These are phyloP conservation scores for Ascochyta lentis DNA, from an alignment of 2,329 filamentous ascomycete genomes.

Conservation along the genomic window DNA sequence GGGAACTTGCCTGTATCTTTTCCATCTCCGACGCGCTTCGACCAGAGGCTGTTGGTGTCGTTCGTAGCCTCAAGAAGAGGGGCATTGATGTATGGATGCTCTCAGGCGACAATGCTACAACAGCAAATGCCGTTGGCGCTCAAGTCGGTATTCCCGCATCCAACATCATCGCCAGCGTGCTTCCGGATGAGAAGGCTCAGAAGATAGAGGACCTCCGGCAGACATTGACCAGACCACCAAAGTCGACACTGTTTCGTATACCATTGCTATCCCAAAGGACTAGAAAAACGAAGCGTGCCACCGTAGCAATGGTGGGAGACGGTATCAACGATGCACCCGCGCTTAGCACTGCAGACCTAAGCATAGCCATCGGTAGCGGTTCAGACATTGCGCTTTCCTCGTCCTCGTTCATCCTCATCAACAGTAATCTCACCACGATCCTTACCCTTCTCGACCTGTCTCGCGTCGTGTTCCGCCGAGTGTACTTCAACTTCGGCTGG, in stretches of 20 bases:
- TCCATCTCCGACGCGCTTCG: constrained; percentile 84
- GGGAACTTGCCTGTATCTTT: constrained; percentile 67
- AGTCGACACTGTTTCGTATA: constrained; percentile 26
- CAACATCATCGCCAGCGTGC: constrained; percentile 85
- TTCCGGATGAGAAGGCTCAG: constrained; percentile 81
- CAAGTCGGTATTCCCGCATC: constrained; percentile 74
- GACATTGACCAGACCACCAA: constrained; percentile 35
- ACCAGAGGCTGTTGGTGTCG: constrained; percentile 70
- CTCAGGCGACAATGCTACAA: constrained; percentile 88
- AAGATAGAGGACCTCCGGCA: constrained; percentile 64
- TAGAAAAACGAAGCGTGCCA: constrained; percentile 49
- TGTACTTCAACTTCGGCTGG: constrained; percentile 87
- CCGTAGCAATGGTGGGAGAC: constrained; percentile 85
- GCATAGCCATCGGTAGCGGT: constrained; percentile 80
- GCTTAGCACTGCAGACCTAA: constrained; percentile 79
- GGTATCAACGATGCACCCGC: constrained; percentile 88
- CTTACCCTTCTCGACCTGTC: constrained; percentile 77
- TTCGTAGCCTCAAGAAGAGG: constrained; percentile 67
- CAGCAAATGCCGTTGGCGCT: constrained; percentile 77
- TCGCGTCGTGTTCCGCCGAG: constrained; percentile 73
- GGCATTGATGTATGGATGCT: constrained; percentile 88
- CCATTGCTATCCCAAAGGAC: constrained; percentile 17
- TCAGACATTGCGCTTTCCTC: constrained; percentile 84
- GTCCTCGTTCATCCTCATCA: constrained; percentile 80
- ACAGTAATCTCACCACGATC: constrained; percentile 72